A percentile compares a stretch with the other conserved stretches of the same genome.
Conservation (phyloP, 371 early-diverging fungal genomes). For the Rhizopus stolonifer region DNA sequence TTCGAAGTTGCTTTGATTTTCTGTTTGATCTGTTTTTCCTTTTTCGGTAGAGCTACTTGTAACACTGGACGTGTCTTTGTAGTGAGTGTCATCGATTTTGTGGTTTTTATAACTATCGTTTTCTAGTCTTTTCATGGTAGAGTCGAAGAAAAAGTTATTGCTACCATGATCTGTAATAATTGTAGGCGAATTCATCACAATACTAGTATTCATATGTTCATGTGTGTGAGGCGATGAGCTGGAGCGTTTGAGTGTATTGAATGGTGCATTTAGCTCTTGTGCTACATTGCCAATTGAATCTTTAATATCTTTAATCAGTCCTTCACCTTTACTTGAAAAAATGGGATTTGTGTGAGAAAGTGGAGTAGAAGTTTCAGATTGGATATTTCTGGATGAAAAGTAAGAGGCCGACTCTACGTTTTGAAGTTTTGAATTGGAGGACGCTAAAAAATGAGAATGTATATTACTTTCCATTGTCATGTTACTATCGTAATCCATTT, state of each 20-base stretch:
- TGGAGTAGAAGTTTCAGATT: background rate
- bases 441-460: background rate
- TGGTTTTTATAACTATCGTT: background rate
- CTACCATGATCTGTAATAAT: no score
- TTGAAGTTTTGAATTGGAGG: background rate
- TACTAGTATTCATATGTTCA: no score
- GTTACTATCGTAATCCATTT: no score
- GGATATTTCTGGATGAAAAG: no score
- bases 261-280: background rate
- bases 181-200: no score
- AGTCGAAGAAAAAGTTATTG: no score
- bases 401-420: no score
- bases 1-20: no score
- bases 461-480: no score
- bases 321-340: slow-evolving; percentile 8
- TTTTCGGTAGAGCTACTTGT: slow-evolving; percentile 3
- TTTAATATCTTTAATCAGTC: slow-evolving; percentile 16
- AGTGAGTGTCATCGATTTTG: background rate
- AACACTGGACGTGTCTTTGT: slow-evolving; percentile 1
- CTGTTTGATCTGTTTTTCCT: background rate
- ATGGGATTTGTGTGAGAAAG: slow-evolving; percentile 17
- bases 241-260: background rate
- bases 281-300: background rate
- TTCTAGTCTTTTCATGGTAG: no score
- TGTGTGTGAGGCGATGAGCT: background rate